Conservation (phyloP, 108 stramenopile genomes). For the Nitzschia palea region DNA sequence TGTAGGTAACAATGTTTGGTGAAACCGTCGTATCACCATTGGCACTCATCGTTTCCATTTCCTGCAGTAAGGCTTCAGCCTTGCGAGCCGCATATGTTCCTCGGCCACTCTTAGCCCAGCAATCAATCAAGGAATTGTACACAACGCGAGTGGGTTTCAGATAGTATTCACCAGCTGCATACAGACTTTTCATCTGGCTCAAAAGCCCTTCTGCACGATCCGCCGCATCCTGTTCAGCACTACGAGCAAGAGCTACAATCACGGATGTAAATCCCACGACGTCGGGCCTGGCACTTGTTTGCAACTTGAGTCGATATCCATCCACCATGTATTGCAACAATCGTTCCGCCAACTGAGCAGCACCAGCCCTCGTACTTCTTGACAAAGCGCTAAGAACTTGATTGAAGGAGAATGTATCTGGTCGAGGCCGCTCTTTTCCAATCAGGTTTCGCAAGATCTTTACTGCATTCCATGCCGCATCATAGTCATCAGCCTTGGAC, state of each 20-base stretch:
- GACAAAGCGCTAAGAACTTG: constrained; percentile 58
- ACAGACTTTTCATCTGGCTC: constrained; percentile 23
- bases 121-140: constrained; percentile 50
- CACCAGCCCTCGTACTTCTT: constrained; percentile 29
- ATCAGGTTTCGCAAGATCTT: constrained; percentile 55
- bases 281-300: constrained; percentile 51
- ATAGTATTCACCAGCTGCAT: constrained; percentile 23
- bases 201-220: constrained; percentile 37
- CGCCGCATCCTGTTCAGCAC: constrained; percentile 33
- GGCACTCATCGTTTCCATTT: constrained; percentile 40
- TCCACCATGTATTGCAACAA: constrained; percentile 55
- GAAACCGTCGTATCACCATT: constrained; percentile 23
- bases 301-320: constrained; percentile 34
- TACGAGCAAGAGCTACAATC: constrained; percentile 33
- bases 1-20: constrained; percentile 45
- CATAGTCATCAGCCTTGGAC: constrained; percentile 31
- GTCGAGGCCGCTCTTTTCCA: constrained; percentile 32
- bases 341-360: constrained; percentile 52
- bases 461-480: constrained; percentile 48
- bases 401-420: constrained; percentile 70
- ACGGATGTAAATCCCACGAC: constrained; percentile 52
- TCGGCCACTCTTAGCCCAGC: constrained; percentile 60
- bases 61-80: constrained; percentile 38
- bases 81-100: constrained; percentile 49
- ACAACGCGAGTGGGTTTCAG: constrained; percentile 35